Conservation (phyloP, 1,139 yeast genomes). For the Hansenula lynferdii region DNA sequence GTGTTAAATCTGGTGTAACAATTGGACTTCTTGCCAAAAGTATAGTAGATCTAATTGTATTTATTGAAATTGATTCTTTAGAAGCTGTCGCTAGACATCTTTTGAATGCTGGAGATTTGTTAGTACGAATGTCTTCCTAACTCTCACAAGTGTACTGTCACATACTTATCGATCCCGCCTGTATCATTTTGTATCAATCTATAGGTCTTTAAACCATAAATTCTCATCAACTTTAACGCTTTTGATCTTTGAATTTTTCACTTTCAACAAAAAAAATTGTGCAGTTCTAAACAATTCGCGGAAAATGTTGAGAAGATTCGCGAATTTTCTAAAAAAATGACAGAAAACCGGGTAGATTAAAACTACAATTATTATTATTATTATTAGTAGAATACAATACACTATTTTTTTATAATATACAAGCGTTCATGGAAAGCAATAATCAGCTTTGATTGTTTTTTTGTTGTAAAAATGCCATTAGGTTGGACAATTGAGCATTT, state of each 20-base stretch:
- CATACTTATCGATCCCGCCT: background rate
- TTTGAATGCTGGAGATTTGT: slow-evolving; percentile 12
- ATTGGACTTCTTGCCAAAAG: slow-evolving; percentile 80
- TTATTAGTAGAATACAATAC: too few relatives aligned
- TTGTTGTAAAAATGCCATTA: slow-evolving; percentile 36
- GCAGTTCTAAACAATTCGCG: too few relatives aligned
- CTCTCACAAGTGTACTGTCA: too few relatives aligned
- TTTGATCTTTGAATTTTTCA: slow-evolving; percentile 1
- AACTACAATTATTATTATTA: too few relatives aligned
- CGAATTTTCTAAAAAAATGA: background rate
- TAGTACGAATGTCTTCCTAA: background rate
- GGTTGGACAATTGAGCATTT: slow-evolving; percentile 33
- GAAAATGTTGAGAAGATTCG: background rate
- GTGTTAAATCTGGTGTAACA: slow-evolving; percentile 69
- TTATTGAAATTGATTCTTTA: slow-evolving; percentile 6
- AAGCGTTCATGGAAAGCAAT: too few relatives aligned
- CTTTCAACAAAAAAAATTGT: background rate
- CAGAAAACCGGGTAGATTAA: too few relatives aligned
- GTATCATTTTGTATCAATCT: background rate
- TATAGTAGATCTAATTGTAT: slow-evolving; percentile 39
- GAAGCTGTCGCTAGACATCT: slow-evolving; percentile 19
- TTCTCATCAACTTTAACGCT: background rate
- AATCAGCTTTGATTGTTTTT: too few relatives aligned
- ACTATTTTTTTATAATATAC: too few relatives aligned
- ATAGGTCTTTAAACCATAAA: background rate